These are phyloP conservation scores for Pisolithus orientalis DNA, from an alignment of 768 basidiomycete genomes.

Conservation along the genomic window DNA sequence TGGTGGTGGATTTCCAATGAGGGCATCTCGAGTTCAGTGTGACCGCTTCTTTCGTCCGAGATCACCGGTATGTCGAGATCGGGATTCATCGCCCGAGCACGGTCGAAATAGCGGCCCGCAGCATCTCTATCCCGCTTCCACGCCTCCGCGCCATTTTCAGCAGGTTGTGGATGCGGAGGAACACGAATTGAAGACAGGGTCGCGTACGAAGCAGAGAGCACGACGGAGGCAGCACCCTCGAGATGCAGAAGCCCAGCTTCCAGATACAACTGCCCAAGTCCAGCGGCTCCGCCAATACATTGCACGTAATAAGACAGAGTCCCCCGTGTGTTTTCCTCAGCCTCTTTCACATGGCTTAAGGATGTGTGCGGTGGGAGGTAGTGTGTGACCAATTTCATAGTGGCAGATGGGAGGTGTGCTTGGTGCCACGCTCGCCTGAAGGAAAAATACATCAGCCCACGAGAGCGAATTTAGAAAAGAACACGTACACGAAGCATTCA, in stretches of 20 bases:
- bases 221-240: constrained; percentile 70
- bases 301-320: constrained; percentile 57
- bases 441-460: neutral
- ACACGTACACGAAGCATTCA: constrained; percentile 69
- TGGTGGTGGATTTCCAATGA: constrained; percentile 58
- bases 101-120: constrained; percentile 67
- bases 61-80: constrained; percentile 64
- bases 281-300: constrained; percentile 58
- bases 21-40: constrained; percentile 23
- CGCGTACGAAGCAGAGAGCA: constrained; percentile 68
- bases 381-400: constrained; percentile 69
- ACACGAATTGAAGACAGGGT: constrained; percentile 75
- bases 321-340: constrained; percentile 41
- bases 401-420: constrained; percentile 66
- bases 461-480: neutral
- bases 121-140: constrained; percentile 73
- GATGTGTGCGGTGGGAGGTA: constrained; percentile 58
- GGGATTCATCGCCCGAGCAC: constrained; percentile 54
- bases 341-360: constrained; percentile 25
- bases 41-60: constrained; percentile 38
- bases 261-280: constrained; percentile 69
- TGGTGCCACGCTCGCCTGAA: constrained; percentile 78
- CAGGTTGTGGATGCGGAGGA: constrained; percentile 43
- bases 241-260: constrained; percentile 75
- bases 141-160: constrained; percentile 56